Conservation (phyloP, 2,329 filamentous ascomycete species). For the Cladosporium halotolerans region DNA sequence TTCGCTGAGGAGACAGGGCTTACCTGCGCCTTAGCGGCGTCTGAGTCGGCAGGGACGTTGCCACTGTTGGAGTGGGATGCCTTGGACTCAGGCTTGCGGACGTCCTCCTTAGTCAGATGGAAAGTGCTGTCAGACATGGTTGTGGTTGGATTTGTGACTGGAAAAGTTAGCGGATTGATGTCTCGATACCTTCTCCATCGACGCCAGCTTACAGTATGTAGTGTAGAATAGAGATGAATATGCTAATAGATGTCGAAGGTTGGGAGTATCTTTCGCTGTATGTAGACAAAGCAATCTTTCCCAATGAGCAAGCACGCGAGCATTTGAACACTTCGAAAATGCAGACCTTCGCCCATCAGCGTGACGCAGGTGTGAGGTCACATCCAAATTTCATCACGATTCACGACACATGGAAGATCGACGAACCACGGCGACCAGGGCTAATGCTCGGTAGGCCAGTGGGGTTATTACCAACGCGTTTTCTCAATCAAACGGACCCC, state of each 20-base stretch:
- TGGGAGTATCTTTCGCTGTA: not conserved
- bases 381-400: not conserved
- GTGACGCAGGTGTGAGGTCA: slow-evolving; percentile 8
- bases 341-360: not conserved
- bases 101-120: slow-evolving; percentile 44
- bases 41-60: slow-evolving; percentile 38
- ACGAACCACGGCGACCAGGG: slow-evolving; percentile 6
- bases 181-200: not conserved
- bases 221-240: not conserved
- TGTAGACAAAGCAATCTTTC: not conserved
- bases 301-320: slow-evolving; percentile 3
- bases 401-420: slow-evolving; percentile 1
- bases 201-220: not conserved
- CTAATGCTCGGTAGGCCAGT: not conserved
- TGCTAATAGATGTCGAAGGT: not conserved
- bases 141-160: not conserved
- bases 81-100: slow-evolving; percentile 43
- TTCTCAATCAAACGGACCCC: slow-evolving; percentile 8
- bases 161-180: not conserved
- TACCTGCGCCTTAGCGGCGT: slow-evolving; percentile 44
- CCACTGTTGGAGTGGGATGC: slow-evolving; percentile 36
- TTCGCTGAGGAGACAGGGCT: not conserved
- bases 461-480: not conserved
- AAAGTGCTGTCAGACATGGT: slow-evolving; percentile 37
- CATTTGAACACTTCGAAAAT: not conserved